A percentile compares a stretch with the other conserved stretches of the same genome.
Evolutionary conservation across 495 filamentous ascomycete genomes (phyloP).

Genomic region (Aspergillus affinis): DNA sequence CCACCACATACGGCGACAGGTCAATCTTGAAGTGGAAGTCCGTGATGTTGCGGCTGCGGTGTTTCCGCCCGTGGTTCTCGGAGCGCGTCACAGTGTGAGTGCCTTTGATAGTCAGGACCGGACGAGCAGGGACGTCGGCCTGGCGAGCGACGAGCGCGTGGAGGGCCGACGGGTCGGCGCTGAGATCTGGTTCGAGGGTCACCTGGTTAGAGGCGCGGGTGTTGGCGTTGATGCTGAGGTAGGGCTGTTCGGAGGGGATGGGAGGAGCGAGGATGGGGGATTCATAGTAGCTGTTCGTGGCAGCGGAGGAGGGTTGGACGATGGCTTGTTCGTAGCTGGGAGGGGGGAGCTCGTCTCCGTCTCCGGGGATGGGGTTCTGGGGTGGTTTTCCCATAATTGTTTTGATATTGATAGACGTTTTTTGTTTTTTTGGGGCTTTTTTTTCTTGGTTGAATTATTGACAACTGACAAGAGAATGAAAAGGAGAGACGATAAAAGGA

Average conservation of each 20-base stretch:
- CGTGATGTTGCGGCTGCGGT: constrained; percentile 28
- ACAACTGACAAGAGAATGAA: too few species aligned
- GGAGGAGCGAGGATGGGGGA: background rate
- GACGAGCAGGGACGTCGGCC: constrained; percentile 36
- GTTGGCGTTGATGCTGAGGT: constrained; percentile 11
- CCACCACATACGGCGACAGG: constrained; percentile 34
- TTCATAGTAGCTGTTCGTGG: background rate
- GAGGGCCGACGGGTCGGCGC: constrained; percentile 23
- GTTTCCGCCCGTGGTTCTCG: constrained; percentile 26
- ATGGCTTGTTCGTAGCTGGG: constrained; percentile 16
- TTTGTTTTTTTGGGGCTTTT: too few species aligned
- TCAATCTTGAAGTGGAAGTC: constrained; percentile 45
- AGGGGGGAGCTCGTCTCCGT: constrained; percentile 17
- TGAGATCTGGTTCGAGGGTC: constrained; percentile 28
- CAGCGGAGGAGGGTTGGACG: background rate
- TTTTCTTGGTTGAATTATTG: too few species aligned
- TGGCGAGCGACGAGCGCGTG: constrained; percentile 30
- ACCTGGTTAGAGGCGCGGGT: constrained; percentile 21
- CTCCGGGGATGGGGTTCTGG: constrained; percentile 2
- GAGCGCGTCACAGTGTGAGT: constrained; percentile 30
- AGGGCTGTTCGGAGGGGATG: constrained; percentile 10
- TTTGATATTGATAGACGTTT: too few species aligned
- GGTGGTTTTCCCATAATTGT: constrained; percentile 1
- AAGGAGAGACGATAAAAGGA: too few species aligned
- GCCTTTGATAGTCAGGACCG: constrained; percentile 34